These are phyloP conservation scores for Malania oleifera DNA, from an alignment of 164 flowering plant species.

Conservation along the genomic window DNA sequence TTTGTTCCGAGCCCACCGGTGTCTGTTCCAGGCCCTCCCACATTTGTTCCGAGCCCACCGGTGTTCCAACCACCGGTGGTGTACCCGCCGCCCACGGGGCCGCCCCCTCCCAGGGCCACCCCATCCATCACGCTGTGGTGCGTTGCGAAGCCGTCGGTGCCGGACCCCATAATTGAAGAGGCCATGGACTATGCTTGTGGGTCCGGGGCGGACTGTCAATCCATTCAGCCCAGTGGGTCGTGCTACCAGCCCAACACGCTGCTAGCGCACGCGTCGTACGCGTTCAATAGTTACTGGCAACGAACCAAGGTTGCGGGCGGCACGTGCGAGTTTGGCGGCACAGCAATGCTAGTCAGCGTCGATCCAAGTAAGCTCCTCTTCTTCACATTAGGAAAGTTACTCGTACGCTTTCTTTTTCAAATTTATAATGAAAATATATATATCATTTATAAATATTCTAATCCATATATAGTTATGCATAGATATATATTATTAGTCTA, in stretches of 20 bases:
- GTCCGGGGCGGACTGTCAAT: slow-evolving; percentile 76
- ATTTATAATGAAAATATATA: too few relatives aligned
- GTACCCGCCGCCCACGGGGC: slow-evolving; percentile 65
- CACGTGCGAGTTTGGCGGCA: slow-evolving; percentile 85
- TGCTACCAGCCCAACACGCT: slow-evolving; percentile 69
- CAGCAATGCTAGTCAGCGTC: slow-evolving; percentile 69
- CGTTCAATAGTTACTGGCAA: slow-evolving; percentile 94
- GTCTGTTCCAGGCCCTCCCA: neutral
- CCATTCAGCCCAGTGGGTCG: slow-evolving; percentile 61
- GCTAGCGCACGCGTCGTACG: slow-evolving; percentile 77
- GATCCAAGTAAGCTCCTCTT: slow-evolving; percentile 70
- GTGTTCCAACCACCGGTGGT: slow-evolving; percentile 61
- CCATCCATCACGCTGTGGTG: slow-evolving; percentile 57
- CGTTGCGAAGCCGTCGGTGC: slow-evolving; percentile 91
- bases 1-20: slow-evolving; percentile 28
- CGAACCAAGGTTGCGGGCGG: slow-evolving; percentile 72
- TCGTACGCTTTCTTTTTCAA: neutral
- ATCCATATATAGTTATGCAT: too few relatives aligned
- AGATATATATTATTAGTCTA: too few relatives aligned
- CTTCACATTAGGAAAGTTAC: neutral
- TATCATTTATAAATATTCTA: too few relatives aligned
- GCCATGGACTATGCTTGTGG: slow-evolving; percentile 96
- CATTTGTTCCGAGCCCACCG: slow-evolving; percentile 38
- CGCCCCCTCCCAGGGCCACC: slow-evolving; percentile 39
- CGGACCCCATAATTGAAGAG: slow-evolving; percentile 80